These are phyloP conservation scores for Cryphonectria naterciae DNA, from an alignment of 2,329 filamentous ascomycete genomes.

Conservation along the genomic window DNA sequence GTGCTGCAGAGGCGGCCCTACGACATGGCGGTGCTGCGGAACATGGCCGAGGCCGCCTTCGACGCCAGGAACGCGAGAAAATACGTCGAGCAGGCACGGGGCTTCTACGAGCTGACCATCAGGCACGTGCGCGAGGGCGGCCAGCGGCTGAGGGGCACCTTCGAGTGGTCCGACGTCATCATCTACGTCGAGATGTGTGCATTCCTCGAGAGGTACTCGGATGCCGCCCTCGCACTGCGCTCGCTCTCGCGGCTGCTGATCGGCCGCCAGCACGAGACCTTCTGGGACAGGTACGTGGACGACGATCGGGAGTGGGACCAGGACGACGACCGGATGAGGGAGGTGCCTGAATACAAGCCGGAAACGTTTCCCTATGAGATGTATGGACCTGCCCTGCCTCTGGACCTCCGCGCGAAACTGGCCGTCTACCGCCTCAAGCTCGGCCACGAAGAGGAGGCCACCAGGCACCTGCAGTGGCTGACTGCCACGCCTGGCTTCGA, in stretches of 20 bases:
- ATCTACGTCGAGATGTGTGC: conserved; percentile 83
- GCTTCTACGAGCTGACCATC: conserved; percentile 54
- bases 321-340: conserved; percentile 67
- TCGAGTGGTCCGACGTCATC: conserved; percentile 80
- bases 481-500: conserved; percentile 54
- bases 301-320: conserved; percentile 92
- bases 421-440: conserved; percentile 80
- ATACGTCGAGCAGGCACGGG: conserved; percentile 47
- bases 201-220: conserved; percentile 62
- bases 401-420: conserved; percentile 83
- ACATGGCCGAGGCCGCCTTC: conserved; percentile 60
- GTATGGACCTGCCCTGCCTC: conserved; percentile 76
- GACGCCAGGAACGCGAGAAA: conserved; percentile 53
- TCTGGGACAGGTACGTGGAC: conserved; percentile 72
- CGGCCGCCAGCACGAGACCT: conserved; percentile 71
- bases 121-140: conserved; percentile 44
- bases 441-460: conserved; percentile 71
- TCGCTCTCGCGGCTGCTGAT: conserved; percentile 80
- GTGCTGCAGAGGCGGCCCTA: conserved; percentile 56
- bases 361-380: conserved; percentile 55
- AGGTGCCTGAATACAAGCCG: conserved; percentile 63
- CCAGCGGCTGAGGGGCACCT: conserved; percentile 41
- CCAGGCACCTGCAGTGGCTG: conserved; percentile 74
- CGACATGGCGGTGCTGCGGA: conserved; percentile 59
- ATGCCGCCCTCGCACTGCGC: conserved; percentile 73